A percentile compares a stretch with the other conserved stretches of the same genome.
Evolutionary conservation across 1,284 basidiomycete genomes (phyloP).

Genomic region (Rhodotorula sp.): DNA sequence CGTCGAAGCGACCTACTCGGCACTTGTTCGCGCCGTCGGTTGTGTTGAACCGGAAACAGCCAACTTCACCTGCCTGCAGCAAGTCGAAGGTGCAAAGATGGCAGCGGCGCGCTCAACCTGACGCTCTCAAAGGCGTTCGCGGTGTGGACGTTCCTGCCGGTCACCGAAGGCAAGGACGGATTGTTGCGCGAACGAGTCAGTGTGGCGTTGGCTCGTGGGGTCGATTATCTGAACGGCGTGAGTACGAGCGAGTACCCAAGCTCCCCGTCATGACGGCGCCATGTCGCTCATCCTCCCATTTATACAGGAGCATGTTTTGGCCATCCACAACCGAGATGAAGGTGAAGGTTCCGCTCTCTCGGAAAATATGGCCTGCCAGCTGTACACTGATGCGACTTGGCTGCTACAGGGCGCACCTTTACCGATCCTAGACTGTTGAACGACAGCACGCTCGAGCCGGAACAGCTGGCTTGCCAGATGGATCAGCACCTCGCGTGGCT

Average conservation of each 20-base stretch:
- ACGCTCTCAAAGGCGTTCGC: background rate
- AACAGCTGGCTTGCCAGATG: background rate
- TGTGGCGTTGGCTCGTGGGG: background rate
- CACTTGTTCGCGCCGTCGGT: background rate
- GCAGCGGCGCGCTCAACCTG: background rate
- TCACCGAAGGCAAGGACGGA: background rate
- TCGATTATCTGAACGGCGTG: background rate
- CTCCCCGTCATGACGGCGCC: too few relatives aligned
- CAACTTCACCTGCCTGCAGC: background rate
- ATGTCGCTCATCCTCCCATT: too few relatives aligned
- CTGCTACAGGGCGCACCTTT: background rate
- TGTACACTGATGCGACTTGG: background rate
- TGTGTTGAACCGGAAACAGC: background rate
- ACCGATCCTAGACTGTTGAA: background rate
- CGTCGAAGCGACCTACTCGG: background rate
- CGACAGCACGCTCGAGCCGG: background rate
- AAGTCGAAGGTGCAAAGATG: background rate
- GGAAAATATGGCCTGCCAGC: background rate
- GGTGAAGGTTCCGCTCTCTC: background rate
- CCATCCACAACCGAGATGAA: background rate
- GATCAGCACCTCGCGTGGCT: background rate
- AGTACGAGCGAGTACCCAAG: background rate
- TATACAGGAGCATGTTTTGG: background rate
- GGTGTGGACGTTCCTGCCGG: background rate
- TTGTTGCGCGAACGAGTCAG: background rate